Percentiles rank a stretch among this genome's conserved stretches.
Evolutionary conservation across 495 filamentous ascomycete genomes (phyloP).

Genomic region (Penicillium ucsense): DNA sequence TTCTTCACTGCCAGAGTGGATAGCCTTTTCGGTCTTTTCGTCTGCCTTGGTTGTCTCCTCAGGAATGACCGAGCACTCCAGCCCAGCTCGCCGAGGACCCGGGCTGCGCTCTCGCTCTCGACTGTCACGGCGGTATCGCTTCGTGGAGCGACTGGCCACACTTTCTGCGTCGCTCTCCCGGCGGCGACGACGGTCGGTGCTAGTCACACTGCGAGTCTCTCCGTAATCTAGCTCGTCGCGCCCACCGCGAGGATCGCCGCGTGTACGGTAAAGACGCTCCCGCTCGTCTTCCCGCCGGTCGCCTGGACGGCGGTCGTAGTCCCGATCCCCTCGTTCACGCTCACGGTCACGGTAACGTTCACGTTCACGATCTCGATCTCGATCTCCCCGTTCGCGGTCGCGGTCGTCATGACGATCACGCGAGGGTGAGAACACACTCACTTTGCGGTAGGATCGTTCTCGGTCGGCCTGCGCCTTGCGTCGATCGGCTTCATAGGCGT

Average conservation of each 20-base stretch:
- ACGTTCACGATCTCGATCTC: conserved; percentile 49
- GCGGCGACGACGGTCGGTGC: conserved; percentile 45
- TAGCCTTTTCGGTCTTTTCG: conserved; percentile 56
- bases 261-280: conserved; percentile 71
- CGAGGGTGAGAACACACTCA: conserved; percentile 49
- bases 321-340: conserved; percentile 51
- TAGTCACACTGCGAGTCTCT: conserved; percentile 52
- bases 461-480: conserved; percentile 78
- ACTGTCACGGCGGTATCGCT: conserved; percentile 37
- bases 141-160: conserved; percentile 49
- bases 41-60: conserved; percentile 42
- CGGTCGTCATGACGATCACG: conserved; percentile 47
- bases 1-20: conserved; percentile 87
- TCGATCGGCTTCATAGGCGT: conserved; percentile 82
- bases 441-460: conserved; percentile 77
- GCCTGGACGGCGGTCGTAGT: conserved; percentile 30
- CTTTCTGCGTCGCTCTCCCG: conserved; percentile 71
- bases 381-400: conserved; percentile 41
- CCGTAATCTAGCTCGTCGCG: conserved; percentile 82
- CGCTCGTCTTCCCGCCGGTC: conserved; percentile 65
- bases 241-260: conserved; percentile 64
- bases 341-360: conserved; percentile 47
- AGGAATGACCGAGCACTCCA: conserved; percentile 39
- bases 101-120: conserved; percentile 40
- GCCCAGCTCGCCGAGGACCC: conserved; percentile 56